Conservation (phyloP, 176 grass and related monocot species). For the Oryza nivara region DNA sequence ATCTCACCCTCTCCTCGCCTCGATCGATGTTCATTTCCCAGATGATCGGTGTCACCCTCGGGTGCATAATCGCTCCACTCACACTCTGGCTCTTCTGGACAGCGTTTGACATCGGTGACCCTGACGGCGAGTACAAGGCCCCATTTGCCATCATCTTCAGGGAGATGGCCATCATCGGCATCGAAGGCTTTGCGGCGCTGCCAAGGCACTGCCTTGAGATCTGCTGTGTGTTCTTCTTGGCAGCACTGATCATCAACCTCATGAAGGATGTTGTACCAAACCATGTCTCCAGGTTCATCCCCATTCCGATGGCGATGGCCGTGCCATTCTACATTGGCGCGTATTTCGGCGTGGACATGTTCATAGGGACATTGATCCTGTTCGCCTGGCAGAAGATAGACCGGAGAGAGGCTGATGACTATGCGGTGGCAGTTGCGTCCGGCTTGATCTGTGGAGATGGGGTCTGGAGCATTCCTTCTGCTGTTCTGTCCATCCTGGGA, state of each 20-base stretch:
- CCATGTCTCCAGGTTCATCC: conserved; percentile 42
- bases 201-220: conserved; percentile 48
- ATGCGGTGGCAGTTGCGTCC: conserved; percentile 33
- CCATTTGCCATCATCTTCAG: conserved; percentile 47
- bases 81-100: conserved; percentile 58
- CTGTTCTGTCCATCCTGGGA: conserved; percentile 47
- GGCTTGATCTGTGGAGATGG: conserved; percentile 58
- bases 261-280: conserved; percentile 36
- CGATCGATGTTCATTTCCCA: conserved; percentile 49
- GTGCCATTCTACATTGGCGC: conserved; percentile 40
- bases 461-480: conserved; percentile 54
- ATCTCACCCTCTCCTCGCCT: conserved; percentile 46
- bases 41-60: conserved; percentile 25
- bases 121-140: conserved; percentile 43
- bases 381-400: conserved; percentile 40
- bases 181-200: conserved; percentile 32
- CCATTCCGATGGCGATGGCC: conserved; percentile 51
- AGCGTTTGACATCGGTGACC: conserved; percentile 44
- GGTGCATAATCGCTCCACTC: conserved; percentile 51
- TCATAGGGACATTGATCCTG: conserved; percentile 44
- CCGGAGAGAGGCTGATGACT: conserved; percentile 37
- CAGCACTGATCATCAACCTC: conserved; percentile 29
- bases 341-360: conserved; percentile 53
- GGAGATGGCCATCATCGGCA: conserved; percentile 55
- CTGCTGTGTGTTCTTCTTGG: conserved; percentile 34